These are phyloP conservation scores for Daedaleopsis sinensis DNA, from an alignment of 768 basidiomycete species.

Conservation along the genomic window DNA sequence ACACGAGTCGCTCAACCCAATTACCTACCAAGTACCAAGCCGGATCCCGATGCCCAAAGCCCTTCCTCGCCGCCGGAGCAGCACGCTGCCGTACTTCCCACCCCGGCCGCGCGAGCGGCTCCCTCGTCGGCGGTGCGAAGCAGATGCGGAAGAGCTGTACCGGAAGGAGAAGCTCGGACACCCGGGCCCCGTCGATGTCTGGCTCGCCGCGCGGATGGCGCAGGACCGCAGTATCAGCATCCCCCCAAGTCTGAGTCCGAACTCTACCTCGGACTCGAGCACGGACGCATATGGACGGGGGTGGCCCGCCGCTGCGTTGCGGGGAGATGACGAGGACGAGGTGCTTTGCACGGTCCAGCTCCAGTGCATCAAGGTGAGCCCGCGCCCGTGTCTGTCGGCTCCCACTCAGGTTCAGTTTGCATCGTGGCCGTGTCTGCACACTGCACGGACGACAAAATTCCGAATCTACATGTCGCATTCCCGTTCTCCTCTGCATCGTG, in stretches of 20 bases:
- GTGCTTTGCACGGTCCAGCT: slow-evolving; percentile 16
- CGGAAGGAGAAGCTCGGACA: background rate
- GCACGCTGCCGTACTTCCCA: background rate
- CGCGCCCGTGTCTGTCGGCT: background rate
- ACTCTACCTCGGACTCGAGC: background rate
- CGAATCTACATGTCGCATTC: no score
- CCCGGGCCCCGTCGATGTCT: slow-evolving; percentile 12
- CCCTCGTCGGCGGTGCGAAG: slow-evolving; percentile 4
- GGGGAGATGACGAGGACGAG: slow-evolving; percentile 11
- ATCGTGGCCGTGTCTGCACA: background rate
- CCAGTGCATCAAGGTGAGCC: slow-evolving; percentile 16
- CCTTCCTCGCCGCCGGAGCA: background rate
- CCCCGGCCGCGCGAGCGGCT: background rate
- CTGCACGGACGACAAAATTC: background rate
- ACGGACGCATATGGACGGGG: background rate
- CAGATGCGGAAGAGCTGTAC: slow-evolving; percentile 1
- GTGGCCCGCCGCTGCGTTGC: background rate
- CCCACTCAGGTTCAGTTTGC: background rate
- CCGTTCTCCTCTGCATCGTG: no score
- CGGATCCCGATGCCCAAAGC: no score
- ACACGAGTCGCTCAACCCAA: background rate
- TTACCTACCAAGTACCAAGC: no score
- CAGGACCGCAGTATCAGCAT: background rate
- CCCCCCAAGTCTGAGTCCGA: no score
- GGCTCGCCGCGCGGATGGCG: slow-evolving; percentile 12